Base-by-base conservation (phyloP, 1,139 yeast species). In the Blastobotrys buckinghamii region DNA sequence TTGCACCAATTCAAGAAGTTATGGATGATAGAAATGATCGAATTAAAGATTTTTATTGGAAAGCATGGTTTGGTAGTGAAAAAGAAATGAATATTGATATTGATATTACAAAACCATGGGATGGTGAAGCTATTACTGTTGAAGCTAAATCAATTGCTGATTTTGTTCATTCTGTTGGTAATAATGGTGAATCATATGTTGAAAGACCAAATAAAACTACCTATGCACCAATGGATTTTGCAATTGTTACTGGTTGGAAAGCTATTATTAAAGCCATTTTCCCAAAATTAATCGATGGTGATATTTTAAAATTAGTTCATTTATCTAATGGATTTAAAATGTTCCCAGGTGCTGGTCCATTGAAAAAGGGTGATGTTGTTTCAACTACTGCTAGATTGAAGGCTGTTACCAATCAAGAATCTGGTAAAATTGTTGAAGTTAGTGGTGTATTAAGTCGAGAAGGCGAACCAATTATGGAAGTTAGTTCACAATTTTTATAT, bases 211-310 rank as follows among this genome's bases (percentile, higher is more conserved):
- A 95, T 59, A 84, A 86, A 71, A 77, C 76, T 45, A 82, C 89
- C 53, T 77, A 81, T 61, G 98, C 98, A 47, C 99, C 99, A 63
- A 92, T 92, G 97, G 99, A 92, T 75, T 94, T 90, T 66, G 97
- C 98, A 48, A 92, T 92, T 69, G 97, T 94, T 52, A 80, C 90
- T 62, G 98, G 98, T 44, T 92, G 99, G 99, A 85, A 84, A 73
- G 95, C 97, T 46, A 90, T 94, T 65, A 90, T 92, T 74, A 88
- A 85, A 74, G 92, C 97, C 22, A 87, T 92, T 60, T 94, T 92
- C 94, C 98, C 98, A 50, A 81, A 81, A 69, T 81, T 83, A 55
- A 95, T 94, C 61, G 97, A 94, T 69, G 98, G 98, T 72, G 98
- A 92, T 68, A 77, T 92, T 64, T 77, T 92, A 73, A 85, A 85